These are phyloP conservation scores for Bretziella fagacearum DNA, from an alignment of 2,329 filamentous ascomycete genomes.

Conservation along the genomic window DNA sequence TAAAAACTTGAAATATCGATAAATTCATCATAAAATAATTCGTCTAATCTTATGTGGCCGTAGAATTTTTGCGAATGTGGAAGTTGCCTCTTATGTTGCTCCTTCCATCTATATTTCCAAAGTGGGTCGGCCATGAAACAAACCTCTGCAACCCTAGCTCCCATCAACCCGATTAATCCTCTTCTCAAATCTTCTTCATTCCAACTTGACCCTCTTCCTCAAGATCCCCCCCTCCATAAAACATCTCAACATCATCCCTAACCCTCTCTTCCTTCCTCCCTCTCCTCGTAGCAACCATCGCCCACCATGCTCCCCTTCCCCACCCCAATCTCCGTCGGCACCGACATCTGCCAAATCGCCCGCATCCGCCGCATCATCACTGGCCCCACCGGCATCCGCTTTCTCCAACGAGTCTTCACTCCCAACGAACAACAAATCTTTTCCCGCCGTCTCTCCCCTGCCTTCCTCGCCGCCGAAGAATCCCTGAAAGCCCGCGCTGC, in stretches of 20 bases:
- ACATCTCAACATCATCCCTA: not conserved
- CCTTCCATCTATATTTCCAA: too few species aligned
- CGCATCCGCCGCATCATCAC: slow-evolving; percentile 46
- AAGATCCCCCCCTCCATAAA: too few species aligned
- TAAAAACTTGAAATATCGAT: too few species aligned
- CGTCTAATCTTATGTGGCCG: too few species aligned
- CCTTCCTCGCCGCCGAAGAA: not conserved
- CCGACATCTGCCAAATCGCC: slow-evolving; percentile 56
- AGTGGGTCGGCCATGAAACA: too few species aligned
- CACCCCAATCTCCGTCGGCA: slow-evolving; percentile 52
- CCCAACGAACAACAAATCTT: slow-evolving; percentile 23
- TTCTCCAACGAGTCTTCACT: slow-evolving; percentile 32
- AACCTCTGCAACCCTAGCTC: too few species aligned
- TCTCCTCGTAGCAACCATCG: not conserved
- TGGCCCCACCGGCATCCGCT: slow-evolving; percentile 25
- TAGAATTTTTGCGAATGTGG: too few species aligned
- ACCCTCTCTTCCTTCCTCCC: not conserved
- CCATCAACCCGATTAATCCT: too few species aligned
- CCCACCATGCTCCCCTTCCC: slow-evolving; percentile 34
- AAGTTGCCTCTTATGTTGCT: too few species aligned
- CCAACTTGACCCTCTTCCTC: not conserved
- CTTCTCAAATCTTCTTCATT: not conserved
- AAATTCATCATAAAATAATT: too few species aligned
- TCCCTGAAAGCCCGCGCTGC: too few species aligned
- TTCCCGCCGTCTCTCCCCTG: slow-evolving; percentile 8